A percentile compares a stretch with the other conserved stretches of the same genome.
Evolutionary conservation across 306 rosid genomes (phyloP).

Genomic region (Myrica gale): DNA sequence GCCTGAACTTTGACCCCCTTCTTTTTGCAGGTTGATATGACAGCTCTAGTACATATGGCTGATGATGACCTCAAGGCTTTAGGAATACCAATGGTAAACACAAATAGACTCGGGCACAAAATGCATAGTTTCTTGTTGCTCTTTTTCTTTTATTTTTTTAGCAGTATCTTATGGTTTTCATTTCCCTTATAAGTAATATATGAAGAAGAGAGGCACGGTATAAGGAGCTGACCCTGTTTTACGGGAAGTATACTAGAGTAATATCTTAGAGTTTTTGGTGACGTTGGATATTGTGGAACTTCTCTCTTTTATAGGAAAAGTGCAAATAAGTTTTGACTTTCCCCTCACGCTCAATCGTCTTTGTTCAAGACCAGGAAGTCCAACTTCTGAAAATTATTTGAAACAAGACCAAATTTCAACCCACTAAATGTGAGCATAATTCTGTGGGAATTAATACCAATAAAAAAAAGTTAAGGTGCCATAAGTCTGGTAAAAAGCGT

Average conservation of each 20-base stretch:
- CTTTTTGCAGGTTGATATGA: constrained; percentile 86
- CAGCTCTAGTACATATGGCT: constrained; percentile 93
- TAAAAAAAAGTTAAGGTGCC: not conserved
- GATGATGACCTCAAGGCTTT: constrained; percentile 98
- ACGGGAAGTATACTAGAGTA: not conserved
- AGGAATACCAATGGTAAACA: constrained; percentile 93
- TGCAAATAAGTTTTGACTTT: constrained; percentile 3
- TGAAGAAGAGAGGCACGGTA: not conserved
- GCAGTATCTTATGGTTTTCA: not conserved
- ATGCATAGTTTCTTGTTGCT: not conserved
- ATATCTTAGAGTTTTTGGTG: not conserved
- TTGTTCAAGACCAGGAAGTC: not conserved
- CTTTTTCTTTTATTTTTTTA: not conserved
- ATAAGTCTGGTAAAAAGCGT: not conserved
- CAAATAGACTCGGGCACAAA: not conserved
- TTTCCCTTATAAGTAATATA: not conserved
- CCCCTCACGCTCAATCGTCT: not conserved
- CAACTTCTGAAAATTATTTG: not conserved
- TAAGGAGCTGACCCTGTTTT: not conserved
- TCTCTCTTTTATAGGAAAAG: not conserved
- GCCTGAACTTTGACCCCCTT: constrained; percentile 13
- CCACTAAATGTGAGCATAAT: constrained; percentile 1
- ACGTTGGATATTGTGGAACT: not conserved
- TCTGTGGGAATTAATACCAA: not conserved
- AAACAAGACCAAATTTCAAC: constrained; percentile 5